phyloP scores from a whole-genome alignment of 2,329 filamentous ascomycete genomes.

The Fusarium denticulatum region DNA sequence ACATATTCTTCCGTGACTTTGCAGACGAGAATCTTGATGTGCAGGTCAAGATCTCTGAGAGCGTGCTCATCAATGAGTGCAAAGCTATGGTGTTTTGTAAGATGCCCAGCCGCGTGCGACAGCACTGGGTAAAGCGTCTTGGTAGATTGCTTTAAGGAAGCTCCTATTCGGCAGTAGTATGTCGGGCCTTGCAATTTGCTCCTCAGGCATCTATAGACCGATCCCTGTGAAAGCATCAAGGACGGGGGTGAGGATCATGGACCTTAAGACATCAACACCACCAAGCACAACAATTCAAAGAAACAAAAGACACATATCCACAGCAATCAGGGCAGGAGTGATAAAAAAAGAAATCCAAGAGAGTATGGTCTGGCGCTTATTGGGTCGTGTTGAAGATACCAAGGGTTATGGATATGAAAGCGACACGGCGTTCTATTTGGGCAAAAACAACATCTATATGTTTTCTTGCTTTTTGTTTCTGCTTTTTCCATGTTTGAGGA shows the following conservation, averaged over 20 bases:
- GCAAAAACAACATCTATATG: slow-evolving; percentile 22
- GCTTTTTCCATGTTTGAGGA: slow-evolving; percentile 3
- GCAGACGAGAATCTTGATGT: slow-evolving; percentile 65
- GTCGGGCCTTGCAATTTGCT: background rate
- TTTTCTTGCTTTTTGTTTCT: background rate
- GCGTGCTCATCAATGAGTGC: slow-evolving; percentile 66
- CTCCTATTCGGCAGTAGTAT: slow-evolving; percentile 17
- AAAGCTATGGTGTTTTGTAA: slow-evolving; percentile 72
- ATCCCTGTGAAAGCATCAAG: background rate
- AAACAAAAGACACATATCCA: slow-evolving; percentile 6
- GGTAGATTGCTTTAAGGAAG: slow-evolving; percentile 52
- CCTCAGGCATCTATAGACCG: background rate
- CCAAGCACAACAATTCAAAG: slow-evolving; percentile 2
- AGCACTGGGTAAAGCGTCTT: slow-evolving; percentile 64
- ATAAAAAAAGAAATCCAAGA: slow-evolving; percentile 11
- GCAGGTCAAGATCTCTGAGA: slow-evolving; percentile 68
- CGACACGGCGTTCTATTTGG: slow-evolving; percentile 32
- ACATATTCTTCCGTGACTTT: slow-evolving; percentile 69
- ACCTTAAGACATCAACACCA: background rate
- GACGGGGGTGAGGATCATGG: background rate
- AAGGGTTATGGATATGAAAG: slow-evolving; percentile 38
- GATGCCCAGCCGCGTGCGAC: slow-evolving; percentile 62
- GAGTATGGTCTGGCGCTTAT: slow-evolving; percentile 37
- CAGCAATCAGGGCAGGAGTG: background rate
- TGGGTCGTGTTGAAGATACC: slow-evolving; percentile 39